These are phyloP conservation scores for Gentiana straminea DNA, from an alignment of 257 asterid genomes.

Conservation along the genomic window DNA sequence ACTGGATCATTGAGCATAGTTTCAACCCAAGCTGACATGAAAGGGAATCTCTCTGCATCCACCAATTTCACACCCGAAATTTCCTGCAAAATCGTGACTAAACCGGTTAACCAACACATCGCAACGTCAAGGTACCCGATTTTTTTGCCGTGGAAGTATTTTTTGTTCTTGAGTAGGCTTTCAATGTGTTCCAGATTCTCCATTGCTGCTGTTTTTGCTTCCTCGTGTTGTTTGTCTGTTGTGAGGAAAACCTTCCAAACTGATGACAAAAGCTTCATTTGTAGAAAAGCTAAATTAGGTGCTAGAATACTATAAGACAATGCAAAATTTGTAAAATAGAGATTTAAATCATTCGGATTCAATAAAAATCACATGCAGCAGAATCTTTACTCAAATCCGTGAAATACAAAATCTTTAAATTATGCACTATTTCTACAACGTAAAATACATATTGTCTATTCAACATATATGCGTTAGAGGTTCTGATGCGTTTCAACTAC, in stretches of 20 bases:
- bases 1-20: slow-evolving; percentile 28
- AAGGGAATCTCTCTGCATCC: slow-evolving; percentile 28
- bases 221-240: slow-evolving; percentile 29
- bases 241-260: slow-evolving; percentile 19
- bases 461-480: too few relatives aligned
- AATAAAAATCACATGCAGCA: too few relatives aligned
- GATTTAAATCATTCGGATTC: too few relatives aligned
- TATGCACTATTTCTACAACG: too few relatives aligned
- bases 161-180: slow-evolving; percentile 35
- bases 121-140: slow-evolving; percentile 46
- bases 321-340: too few relatives aligned
- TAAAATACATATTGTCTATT: too few relatives aligned
- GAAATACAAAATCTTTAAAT: too few relatives aligned
- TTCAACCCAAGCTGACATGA: slow-evolving; percentile 37
- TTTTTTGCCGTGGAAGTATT: slow-evolving; percentile 37
- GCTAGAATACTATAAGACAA: too few relatives aligned
- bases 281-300: neutral
- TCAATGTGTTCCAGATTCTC: slow-evolving; percentile 29
- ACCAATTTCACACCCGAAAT: slow-evolving; percentile 25
- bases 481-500: too few relatives aligned
- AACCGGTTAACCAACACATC: slow-evolving; percentile 35
- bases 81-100: slow-evolving; percentile 31
- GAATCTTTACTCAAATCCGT: too few relatives aligned
- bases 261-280: slow-evolving; percentile 34
- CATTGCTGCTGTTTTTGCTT: slow-evolving; percentile 20